phyloP scores from a whole-genome alignment of 768 basidiomycete species.

The Dendrothele bispora region DNA sequence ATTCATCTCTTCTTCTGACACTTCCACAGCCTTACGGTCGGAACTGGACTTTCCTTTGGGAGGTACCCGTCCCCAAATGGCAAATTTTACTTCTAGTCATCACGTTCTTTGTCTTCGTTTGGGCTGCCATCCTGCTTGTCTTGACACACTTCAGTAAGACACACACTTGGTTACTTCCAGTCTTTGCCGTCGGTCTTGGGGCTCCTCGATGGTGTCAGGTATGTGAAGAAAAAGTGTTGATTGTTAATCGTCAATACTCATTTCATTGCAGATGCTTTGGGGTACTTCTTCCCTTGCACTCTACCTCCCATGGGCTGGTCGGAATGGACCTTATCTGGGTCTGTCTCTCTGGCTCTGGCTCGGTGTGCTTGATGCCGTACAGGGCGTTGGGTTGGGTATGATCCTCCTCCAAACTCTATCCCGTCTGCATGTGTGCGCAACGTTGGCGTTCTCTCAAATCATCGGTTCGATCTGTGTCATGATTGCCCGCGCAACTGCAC shows the following conservation, averaged over 20 bases:
- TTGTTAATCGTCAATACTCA: neutral
- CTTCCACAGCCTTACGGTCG: slow-evolving; percentile 76
- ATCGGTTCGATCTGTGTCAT: slow-evolving; percentile 91
- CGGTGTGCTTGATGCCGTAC: slow-evolving; percentile 90
- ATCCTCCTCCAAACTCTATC: slow-evolving; percentile 90
- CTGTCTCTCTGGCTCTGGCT: slow-evolving; percentile 94
- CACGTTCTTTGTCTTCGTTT: slow-evolving; percentile 84
- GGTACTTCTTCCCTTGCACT: slow-evolving; percentile 91
- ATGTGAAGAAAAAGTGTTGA: slow-evolving; percentile 12
- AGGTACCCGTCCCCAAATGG: slow-evolving; percentile 78
- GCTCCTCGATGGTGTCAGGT: slow-evolving; percentile 95
- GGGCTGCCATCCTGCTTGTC: slow-evolving; percentile 72
- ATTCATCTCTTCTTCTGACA: slow-evolving; percentile 10
- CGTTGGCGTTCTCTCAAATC: slow-evolving; percentile 86
- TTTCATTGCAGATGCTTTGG: slow-evolving; percentile 72
- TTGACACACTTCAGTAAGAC: slow-evolving; percentile 89
- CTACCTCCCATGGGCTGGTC: slow-evolving; percentile 93
- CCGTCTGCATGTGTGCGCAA: slow-evolving; percentile 91
- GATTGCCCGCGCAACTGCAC: slow-evolving; percentile 88
- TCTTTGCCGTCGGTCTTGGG: slow-evolving; percentile 93
- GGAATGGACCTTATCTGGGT: slow-evolving; percentile 83
- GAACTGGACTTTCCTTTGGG: slow-evolving; percentile 95
- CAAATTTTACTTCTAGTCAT: slow-evolving; percentile 78
- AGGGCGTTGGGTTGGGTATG: slow-evolving; percentile 93
- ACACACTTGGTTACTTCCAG: slow-evolving; percentile 93